phyloP scores from a whole-genome alignment of 1,284 basidiomycete species.

The Uromyces viciae-fabae region DNA sequence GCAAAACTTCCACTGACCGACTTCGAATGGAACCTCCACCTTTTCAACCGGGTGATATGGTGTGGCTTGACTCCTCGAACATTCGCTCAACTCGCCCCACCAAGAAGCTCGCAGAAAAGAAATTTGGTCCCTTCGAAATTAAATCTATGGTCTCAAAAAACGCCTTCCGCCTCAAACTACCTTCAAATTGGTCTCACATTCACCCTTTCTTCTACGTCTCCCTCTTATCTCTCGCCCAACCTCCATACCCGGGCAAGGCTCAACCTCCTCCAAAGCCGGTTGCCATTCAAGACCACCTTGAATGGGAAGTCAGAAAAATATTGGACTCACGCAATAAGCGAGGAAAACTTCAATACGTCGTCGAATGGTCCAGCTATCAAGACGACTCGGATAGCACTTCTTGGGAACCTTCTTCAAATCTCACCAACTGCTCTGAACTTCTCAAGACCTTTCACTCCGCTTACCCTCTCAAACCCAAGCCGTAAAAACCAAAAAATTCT shows the following conservation, averaged over 20 bases:
- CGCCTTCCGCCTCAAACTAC: neutral
- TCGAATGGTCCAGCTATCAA: neutral
- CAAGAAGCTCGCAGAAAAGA: neutral
- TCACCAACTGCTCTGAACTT: neutral
- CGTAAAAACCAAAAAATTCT: neutral
- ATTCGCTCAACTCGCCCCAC: neutral
- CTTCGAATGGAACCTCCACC: neutral
- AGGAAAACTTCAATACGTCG: neutral
- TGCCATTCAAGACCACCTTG: neutral
- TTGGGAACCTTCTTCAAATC: neutral
- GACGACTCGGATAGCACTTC: neutral
- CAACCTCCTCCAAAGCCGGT: neutral
- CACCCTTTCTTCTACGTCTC: neutral
- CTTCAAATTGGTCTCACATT: neutral
- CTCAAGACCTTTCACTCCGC: neutral
- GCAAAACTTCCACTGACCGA: neutral
- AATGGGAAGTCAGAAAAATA: constrained; percentile 1
- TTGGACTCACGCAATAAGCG: neutral
- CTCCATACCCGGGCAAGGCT: neutral
- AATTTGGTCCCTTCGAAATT: neutral
- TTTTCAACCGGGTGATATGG: neutral
- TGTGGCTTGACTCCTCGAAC: neutral
- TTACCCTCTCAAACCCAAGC: neutral
- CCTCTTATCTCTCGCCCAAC: neutral
- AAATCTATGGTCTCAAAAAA: neutral